Base-by-base conservation (phyloP, 2,329 filamentous ascomycete genomes). In the Cordyceps tenuipes region DNA sequence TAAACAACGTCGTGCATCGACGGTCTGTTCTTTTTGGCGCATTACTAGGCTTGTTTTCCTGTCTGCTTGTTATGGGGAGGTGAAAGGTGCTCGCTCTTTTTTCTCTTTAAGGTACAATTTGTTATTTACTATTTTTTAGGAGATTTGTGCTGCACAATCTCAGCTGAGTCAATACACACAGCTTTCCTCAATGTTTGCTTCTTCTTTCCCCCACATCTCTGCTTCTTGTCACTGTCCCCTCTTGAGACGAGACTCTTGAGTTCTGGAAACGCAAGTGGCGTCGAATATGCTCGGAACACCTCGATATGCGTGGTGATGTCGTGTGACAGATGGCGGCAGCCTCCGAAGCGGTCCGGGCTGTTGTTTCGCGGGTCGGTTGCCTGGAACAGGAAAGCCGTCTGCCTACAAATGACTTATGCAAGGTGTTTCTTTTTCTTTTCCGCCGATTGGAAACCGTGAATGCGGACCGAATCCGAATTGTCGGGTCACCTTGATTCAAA, bases 1-100 rank as follows among this genome's bases (percentile, higher is more conserved):
- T 68, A 66, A 64, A 59, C 21, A 26, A 48, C 26, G 47, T 34
- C 8, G 1, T 12, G 46, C 21, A 12, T 9, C 17, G 21, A 47
- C 15, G 43, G 15, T 54, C 48, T 54, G 26, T 19, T 54, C 19
- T 59, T 47, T 23, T 43, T 34, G 48, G 57, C 57, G 49, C 53
- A 52, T 12, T 36, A 52, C 9, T 36, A 10, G 34, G 34, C 34
- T 36, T 36, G 1, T 36, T 3, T 3, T 36, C 34, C 31, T 1
- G 13, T 10, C 34, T 10, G 34, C 9, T 46, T 21, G 19, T 21
- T 36, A 26, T 9, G 15, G 44, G 26, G 44, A 57, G 34, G 43
- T 13, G 23, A 15, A n/a, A 17, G 44, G 9, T 36, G 52, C 23
- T 57, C 26, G 41, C 17, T 57, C 39, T 13, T 36, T 36, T 12